Conservation (phyloP, 352 stramenopile species). For the Plasmopara muralis region DNA sequence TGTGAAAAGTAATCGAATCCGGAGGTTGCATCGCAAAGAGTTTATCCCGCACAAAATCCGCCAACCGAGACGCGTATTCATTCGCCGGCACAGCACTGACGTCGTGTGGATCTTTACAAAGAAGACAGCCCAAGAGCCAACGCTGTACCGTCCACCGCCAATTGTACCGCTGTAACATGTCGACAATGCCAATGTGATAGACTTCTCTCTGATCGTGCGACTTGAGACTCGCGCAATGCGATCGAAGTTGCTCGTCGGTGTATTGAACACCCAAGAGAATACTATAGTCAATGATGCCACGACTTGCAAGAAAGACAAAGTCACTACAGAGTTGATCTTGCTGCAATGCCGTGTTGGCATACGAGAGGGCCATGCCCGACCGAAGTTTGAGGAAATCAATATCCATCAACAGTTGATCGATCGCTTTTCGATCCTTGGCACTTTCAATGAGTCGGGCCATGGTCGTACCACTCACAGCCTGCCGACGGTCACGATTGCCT, state of each 20-base stretch:
- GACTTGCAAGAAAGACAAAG: constrained; percentile 75
- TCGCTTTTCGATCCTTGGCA: constrained; percentile 47
- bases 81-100: constrained; percentile 69
- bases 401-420: constrained; percentile 78
- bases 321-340: constrained; percentile 74
- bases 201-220: constrained; percentile 50
- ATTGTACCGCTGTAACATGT: constrained; percentile 83
- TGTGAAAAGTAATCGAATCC: background rate
- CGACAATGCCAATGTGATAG: constrained; percentile 74
- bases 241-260: constrained; percentile 24
- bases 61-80: constrained; percentile 63
- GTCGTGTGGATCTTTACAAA: constrained; percentile 80
- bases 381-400: constrained; percentile 82
- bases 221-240: constrained; percentile 32
- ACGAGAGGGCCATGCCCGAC: constrained; percentile 47
- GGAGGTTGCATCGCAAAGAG: constrained; percentile 52
- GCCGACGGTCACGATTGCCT: constrained; percentile 66
- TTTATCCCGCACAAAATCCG: constrained; percentile 63
- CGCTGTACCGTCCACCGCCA: constrained; percentile 80
- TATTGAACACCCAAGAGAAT: constrained; percentile 70
- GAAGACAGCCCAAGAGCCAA: constrained; percentile 57
- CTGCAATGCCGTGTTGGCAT: constrained; percentile 30
- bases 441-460: constrained; percentile 62
- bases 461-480: constrained; percentile 52
- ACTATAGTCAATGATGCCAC: constrained; percentile 83